Evolutionary conservation across 768 basidiomycete genomes (phyloP).

Genomic region (Rhizopogon rudus): DNA sequence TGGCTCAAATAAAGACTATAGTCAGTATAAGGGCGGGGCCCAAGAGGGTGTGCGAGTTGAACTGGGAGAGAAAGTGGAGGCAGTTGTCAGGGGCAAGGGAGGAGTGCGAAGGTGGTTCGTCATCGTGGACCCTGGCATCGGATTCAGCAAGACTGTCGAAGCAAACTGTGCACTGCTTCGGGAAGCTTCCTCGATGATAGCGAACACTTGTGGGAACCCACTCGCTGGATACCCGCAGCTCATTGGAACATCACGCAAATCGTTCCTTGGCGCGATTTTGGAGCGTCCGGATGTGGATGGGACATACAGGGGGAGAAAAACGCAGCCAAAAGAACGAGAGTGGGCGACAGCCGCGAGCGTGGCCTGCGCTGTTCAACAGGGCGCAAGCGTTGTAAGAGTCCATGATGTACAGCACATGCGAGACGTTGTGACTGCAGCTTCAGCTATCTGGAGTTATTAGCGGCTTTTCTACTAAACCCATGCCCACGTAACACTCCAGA

Average conservation of each 20-base stretch:
- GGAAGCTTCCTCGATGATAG: slow-evolving; percentile 40
- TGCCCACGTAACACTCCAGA: no score
- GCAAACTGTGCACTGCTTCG: slow-evolving; percentile 72
- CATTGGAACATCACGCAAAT: slow-evolving; percentile 80
- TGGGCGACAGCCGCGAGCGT: slow-evolving; percentile 81
- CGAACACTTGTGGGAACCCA: slow-evolving; percentile 39
- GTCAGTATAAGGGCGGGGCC: slow-evolving; percentile 42
- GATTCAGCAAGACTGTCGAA: slow-evolving; percentile 84
- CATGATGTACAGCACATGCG: slow-evolving; percentile 73
- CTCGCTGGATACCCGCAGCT: slow-evolving; percentile 60
- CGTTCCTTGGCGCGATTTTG: slow-evolving; percentile 72
- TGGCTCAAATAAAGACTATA: slow-evolving; percentile 64
- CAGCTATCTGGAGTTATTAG: slow-evolving; percentile 45
- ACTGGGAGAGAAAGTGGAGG: slow-evolving; percentile 62
- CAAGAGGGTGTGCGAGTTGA: slow-evolving; percentile 67
- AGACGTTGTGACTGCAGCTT: slow-evolving; percentile 68
- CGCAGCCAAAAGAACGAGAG: slow-evolving; percentile 58
- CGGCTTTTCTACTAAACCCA: no score
- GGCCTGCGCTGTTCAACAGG: slow-evolving; percentile 69
- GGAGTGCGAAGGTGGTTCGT: slow-evolving; percentile 87
- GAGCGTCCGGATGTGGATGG: slow-evolving; percentile 35
- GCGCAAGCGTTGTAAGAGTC: slow-evolving; percentile 69
- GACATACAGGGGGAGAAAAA: slow-evolving; percentile 43
- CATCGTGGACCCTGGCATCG: slow-evolving; percentile 87
- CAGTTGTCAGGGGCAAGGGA: slow-evolving; percentile 57